phyloP scores from a whole-genome alignment of 371 early-diverging fungal genomes.

The Apophysomyces elegans region DNA sequence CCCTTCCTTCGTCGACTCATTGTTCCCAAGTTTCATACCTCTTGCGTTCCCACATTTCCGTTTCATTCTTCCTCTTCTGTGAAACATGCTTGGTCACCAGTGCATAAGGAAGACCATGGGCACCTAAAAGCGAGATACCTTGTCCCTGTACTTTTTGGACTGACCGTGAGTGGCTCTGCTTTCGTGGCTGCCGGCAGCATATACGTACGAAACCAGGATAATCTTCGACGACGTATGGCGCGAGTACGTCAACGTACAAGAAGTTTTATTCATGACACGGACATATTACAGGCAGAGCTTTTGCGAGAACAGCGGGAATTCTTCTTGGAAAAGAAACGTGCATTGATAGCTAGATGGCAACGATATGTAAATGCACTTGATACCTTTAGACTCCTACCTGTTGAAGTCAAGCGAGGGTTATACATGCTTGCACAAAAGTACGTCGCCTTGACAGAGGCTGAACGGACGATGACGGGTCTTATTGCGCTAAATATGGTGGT shows the following conservation, averaged over 20 bases:
- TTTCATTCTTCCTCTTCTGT: neutral
- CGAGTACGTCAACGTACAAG: slow-evolving; percentile 11
- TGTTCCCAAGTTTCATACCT: neutral
- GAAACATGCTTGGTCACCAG: neutral
- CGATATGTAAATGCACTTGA: slow-evolving; percentile 13
- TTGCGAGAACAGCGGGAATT: slow-evolving; percentile 16
- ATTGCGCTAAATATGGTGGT: slow-evolving; percentile 73
- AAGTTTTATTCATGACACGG: slow-evolving; percentile 11
- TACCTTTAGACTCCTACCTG: slow-evolving; percentile 31
- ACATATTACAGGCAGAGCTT: slow-evolving; percentile 5
- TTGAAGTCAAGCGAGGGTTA: slow-evolving; percentile 48
- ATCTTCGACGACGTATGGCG: slow-evolving; percentile 26
- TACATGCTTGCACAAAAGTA: slow-evolving; percentile 47
- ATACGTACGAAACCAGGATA: slow-evolving; percentile 31
- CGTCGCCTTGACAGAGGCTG: slow-evolving; percentile 46
- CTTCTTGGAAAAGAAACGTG: slow-evolving; percentile 22
- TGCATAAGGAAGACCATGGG: neutral
- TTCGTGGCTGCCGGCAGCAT: slow-evolving; percentile 28
- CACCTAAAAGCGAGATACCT: slow-evolving; percentile 15
- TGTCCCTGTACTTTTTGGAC: slow-evolving; percentile 25
- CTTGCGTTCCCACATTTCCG: neutral
- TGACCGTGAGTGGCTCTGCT: slow-evolving; percentile 14
- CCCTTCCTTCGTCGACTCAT: neutral
- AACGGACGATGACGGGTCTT: slow-evolving; percentile 59
- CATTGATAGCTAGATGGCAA: slow-evolving; percentile 19